Evolutionary conservation across 2,329 filamentous ascomycete genomes (phyloP), one percentile per base, ranked within the genome.

Genomic region (Moelleriella libera): DNA sequence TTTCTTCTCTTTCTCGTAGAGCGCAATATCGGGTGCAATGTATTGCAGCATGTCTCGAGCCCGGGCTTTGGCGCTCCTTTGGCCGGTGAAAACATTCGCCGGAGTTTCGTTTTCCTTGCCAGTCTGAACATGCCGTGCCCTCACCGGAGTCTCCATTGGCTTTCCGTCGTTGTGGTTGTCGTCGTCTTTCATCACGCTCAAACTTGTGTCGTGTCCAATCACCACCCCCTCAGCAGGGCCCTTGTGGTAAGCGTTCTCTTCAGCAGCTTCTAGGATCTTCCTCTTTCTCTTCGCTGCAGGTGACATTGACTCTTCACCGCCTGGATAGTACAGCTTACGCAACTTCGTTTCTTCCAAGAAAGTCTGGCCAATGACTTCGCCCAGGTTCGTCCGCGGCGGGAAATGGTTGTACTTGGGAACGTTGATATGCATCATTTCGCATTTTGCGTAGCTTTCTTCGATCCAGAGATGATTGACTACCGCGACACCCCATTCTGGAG

Each of bases 391-490:
- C 48, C 88, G 78, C 9, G 76, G 75, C 12, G 92, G 92, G 54
- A 97, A 98, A 59, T 88, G 82, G 1, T 77, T 87, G 60, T 94
- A 98, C 52, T 83, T 82, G 7, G 76, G 71, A 46, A 85, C 78
- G 4, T 84, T 83, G 28, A 89, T 68, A 0, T 78, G 77, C 60
- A 87, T 83, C 49, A 83, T 69, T 58, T 85, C 76, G 68, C 88
- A 95, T 60, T 85, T 88, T 2, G 90, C 88, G 60, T 97, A 98
- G 64, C 88, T 94, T 60, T 98, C 92, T 63, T 98, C 92, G 43
- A 98, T 75, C 92, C 92, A 98, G 1, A 98, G 73, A 61, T 98
- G 92, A 62, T 97, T 98, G 56, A 95, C 71, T 56, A 95, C 83
- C 48, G 88, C 71, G 47, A 97, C 82, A 47, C 84, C 83, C 92